Evolutionary conservation across 1,284 basidiomycete species (phyloP).

Genomic region (Ustilago tritici): DNA sequence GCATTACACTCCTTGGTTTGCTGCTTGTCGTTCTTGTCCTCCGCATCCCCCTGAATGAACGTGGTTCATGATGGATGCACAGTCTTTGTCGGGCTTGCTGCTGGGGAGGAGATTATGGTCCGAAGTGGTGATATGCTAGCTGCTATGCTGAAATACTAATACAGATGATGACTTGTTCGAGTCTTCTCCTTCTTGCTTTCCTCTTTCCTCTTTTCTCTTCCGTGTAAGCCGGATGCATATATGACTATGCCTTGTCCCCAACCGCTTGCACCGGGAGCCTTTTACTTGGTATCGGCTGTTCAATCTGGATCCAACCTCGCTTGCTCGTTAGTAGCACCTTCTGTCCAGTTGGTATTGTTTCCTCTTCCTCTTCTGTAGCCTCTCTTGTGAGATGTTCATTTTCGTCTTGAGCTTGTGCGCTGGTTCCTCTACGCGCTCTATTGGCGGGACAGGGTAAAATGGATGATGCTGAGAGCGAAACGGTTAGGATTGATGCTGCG

Average conservation of each 20-base stretch:
- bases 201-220: background rate
- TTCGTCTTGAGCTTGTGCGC: background rate
- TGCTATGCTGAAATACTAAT: background rate
- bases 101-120: background rate
- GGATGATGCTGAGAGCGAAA: slow-evolving; percentile 52
- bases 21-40: no score
- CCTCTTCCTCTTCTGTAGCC: background rate
- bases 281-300: slow-evolving; percentile 19
- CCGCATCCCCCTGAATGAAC: no score
- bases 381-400: slow-evolving; percentile 11
- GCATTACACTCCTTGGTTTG: no score
- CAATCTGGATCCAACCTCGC: slow-evolving; percentile 60
- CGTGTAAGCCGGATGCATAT: no score
- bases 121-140: no score
- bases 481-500: slow-evolving; percentile 52
- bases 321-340: slow-evolving; percentile 45
- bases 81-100: background rate
- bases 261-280: background rate
- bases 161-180: no score
- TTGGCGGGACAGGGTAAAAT: slow-evolving; percentile 60
- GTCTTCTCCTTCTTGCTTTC: background rate
- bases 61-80: background rate
- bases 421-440: slow-evolving; percentile 5
- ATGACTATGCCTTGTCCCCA: background rate
- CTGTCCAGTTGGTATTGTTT: slow-evolving; percentile 32